Evolutionary conservation across 768 basidiomycete species (phyloP), one percentile per base, ranked within the genome.

Genomic region (Hypholoma fasciculare): DNA sequence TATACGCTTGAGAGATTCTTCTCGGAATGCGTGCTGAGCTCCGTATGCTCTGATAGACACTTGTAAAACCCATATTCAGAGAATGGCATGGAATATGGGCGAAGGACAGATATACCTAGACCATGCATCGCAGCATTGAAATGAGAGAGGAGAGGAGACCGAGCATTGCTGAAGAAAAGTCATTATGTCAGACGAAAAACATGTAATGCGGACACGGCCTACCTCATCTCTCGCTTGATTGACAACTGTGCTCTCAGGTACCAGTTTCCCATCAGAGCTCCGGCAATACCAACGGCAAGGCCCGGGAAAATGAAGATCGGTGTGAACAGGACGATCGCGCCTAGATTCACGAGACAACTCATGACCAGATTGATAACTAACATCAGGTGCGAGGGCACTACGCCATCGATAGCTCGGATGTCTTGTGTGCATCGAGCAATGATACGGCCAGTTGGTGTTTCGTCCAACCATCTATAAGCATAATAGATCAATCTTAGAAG

Each of bases 21-120:
- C 54, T 60, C 67, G 78, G 72, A 79, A 86, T 2, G 69, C 56
- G 26, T 73, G 68, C 70, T 88, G 78, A 6, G 82, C 84, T 4
- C 81, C 81, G 63, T 85, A 90, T 0, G 88, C 88, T 36, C 88
- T 78, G 56, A 90, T 84, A 11, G 85, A 79, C 20, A 72, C 78
- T 80, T 39, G 26, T 46, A 23, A 19, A 34, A 19, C 34, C 19
- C 14, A 5, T 26, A 43, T 8, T 47, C 14, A 47, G 38, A 19
- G 23, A 23, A 42, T 30, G 4, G 43, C 46, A 17, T 11, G 20
- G 11, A 11, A 51, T 13, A 39, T 16, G 20, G n/a, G 23, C 48
- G 2, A 44, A 11, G 17, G 50, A 19, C 16, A 7, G n/a, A 52
- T 72, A 56, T 72, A 77, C 78, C 72, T 52, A 86, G 63, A 7